Conservation (phyloP, 2,329 filamentous ascomycete genomes). For the Cladosporium sp. region DNA sequence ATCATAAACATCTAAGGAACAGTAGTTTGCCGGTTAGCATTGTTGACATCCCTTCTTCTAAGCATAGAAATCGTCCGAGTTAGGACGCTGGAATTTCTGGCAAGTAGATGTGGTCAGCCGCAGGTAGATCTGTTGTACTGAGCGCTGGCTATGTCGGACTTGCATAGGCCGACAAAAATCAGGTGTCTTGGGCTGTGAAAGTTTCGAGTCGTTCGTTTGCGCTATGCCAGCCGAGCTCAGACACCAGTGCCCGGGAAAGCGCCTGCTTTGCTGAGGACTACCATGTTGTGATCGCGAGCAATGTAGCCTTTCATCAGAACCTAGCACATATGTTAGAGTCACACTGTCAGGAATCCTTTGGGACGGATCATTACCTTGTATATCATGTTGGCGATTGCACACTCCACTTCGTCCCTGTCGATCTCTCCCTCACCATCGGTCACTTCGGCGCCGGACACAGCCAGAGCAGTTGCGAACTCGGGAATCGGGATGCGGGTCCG, state of each 20-base stretch:
- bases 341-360: background rate
- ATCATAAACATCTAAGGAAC: no score
- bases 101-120: no score
- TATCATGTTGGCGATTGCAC: conserved; percentile 90
- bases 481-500: conserved; percentile 73
- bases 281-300: conserved; percentile 78
- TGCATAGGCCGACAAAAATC: no score
- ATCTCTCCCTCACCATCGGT: conserved; percentile 57
- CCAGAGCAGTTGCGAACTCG: conserved; percentile 82
- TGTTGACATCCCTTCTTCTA: no score
- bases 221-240: background rate
- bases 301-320: conserved; percentile 98
- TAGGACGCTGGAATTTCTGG: no score
- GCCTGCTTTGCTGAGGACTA: conserved; percentile 87
- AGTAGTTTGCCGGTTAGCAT: no score
- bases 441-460: conserved; percentile 56
- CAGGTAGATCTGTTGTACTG: no score
- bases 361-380: conserved; percentile 70
- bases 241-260: conserved; percentile 79
- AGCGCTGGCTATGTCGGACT: no score
- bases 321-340: conserved; percentile 41
- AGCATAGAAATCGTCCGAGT: no score
- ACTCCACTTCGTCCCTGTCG: conserved; percentile 92
- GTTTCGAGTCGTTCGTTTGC: no score
- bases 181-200: no score